phyloP scores from a whole-genome alignment of 768 basidiomycete genomes.

The Gloeopeniophorella convolvens region DNA sequence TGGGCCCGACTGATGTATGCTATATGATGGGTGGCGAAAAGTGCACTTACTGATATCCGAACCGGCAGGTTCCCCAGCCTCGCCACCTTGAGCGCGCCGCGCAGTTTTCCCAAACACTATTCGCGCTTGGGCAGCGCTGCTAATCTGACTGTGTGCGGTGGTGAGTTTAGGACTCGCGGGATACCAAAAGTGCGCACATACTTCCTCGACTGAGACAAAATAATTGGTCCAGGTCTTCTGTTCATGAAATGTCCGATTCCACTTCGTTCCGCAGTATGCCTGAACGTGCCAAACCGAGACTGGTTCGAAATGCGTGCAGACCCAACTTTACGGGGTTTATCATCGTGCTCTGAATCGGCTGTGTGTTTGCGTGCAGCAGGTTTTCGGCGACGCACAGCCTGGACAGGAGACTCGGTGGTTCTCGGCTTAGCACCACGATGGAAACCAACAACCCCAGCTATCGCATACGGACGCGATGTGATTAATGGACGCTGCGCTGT shows the following conservation, averaged over 20 bases:
- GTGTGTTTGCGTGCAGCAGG: constrained; percentile 8
- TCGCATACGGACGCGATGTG: constrained; percentile 6
- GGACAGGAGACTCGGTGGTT: not conserved
- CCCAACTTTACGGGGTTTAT: not conserved
- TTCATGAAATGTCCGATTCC: constrained; percentile 2
- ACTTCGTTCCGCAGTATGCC: not conserved
- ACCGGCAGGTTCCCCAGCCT: not conserved
- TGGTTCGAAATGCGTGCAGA: not conserved
- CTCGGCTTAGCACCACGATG: constrained; percentile 5
- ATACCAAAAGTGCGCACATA: not conserved
- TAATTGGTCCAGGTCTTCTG: not conserved
- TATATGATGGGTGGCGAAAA: too few relatives aligned
- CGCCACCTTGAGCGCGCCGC: not conserved
- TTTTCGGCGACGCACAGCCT: constrained; percentile 2
- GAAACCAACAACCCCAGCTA: constrained; percentile 13
- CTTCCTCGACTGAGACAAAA: not conserved
- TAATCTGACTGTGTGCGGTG: not conserved
- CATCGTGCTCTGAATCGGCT: not conserved
- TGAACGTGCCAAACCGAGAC: not conserved
- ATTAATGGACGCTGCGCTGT: constrained; percentile 2
- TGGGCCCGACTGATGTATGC: not conserved
- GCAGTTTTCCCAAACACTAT: constrained; percentile 5
- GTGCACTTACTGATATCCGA: too few relatives aligned
- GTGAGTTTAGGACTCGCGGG: not conserved
- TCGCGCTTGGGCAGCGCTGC: constrained; percentile 2